Evolutionary conservation across 345 rosid genomes (phyloP), one percentile per base, ranked within the genome.

Genomic region (Gossypioides kirkii): DNA sequence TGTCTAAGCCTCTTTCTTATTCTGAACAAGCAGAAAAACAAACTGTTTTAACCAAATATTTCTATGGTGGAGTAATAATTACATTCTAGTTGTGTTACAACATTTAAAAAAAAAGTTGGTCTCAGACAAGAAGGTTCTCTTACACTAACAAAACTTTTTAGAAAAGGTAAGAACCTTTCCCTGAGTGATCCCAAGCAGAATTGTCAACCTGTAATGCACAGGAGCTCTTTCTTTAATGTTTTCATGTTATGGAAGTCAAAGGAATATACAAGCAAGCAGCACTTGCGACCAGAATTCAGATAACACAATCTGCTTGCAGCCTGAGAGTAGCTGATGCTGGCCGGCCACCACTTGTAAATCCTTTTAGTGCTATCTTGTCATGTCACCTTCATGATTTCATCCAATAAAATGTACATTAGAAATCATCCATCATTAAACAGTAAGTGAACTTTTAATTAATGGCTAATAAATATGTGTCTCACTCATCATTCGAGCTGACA

Each of bases 71-170:
- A 74, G 73, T 80, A 69, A 80, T 83, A 84, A 85, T 84, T 84
- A 86, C 87, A 86, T 55, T 74, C 75, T 85, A 77, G 86, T 68
- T 74, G 66, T 63, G 83, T 59, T 72, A 74, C 22, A 71, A 47
- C 52, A 70, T 73, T 64, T 71, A 78, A 36, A 49, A 59, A 70
- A 77, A 53, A 14, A 72, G 62, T 71, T 42, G 74, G 77, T 73
- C 68, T 62, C 74, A 13, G 67, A 23, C 49, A 58, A 32, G 69
- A 49, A 8, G 50, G 25, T 62, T 45, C 49, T 75, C 71, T 77
- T 64, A 77, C 67, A 22, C 83, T 82, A 54, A 79, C 88, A 81
- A 84, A 84, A 81, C 76, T 79, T 52, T 53, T 52, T 53, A 53
- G 75, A 76, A 4, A 56, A 55, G 79, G 76, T 74, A 32, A 36